These are phyloP conservation scores for Erigeron canadensis DNA, from an alignment of 129 eudicot genomes.

Conservation along the genomic window DNA sequence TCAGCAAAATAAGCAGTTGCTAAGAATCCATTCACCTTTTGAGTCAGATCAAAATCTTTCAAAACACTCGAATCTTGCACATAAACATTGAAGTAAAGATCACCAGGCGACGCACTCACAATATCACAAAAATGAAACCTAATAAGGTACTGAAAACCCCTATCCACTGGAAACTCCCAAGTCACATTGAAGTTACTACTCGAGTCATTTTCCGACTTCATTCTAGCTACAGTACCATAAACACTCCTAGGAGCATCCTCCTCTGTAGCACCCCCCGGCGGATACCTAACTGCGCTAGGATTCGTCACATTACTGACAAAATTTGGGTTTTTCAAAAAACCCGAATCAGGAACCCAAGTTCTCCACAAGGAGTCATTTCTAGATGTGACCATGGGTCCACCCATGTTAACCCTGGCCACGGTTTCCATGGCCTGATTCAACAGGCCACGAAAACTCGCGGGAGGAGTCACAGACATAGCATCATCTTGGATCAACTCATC, in stretches of 20 bases:
- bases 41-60: constrained; percentile 43
- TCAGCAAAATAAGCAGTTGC: constrained; percentile 52
- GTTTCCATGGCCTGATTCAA: constrained; percentile 53
- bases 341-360: constrained; percentile 64
- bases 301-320: constrained; percentile 32
- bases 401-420: constrained; percentile 71
- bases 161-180: constrained; percentile 70
- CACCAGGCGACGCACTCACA: constrained; percentile 40
- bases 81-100: constrained; percentile 62
- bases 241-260: constrained; percentile 70
- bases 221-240: constrained; percentile 56
- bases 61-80: constrained; percentile 38
- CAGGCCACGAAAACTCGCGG: constrained; percentile 45
- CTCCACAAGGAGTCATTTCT: constrained; percentile 66
- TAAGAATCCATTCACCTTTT: constrained; percentile 13
- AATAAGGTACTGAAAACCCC: constrained; percentile 59
- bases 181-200: constrained; percentile 67
- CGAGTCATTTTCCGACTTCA: constrained; percentile 50
- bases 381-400: constrained; percentile 65
- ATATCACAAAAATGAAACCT: constrained; percentile 86
- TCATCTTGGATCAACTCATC: constrained; percentile 58
- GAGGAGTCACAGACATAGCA: constrained; percentile 47
- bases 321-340: constrained; percentile 29
- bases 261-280: constrained; percentile 45
- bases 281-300: constrained; percentile 40